Conservation (phyloP, 305 asterid species). For the Ajuga reptans region DNA sequence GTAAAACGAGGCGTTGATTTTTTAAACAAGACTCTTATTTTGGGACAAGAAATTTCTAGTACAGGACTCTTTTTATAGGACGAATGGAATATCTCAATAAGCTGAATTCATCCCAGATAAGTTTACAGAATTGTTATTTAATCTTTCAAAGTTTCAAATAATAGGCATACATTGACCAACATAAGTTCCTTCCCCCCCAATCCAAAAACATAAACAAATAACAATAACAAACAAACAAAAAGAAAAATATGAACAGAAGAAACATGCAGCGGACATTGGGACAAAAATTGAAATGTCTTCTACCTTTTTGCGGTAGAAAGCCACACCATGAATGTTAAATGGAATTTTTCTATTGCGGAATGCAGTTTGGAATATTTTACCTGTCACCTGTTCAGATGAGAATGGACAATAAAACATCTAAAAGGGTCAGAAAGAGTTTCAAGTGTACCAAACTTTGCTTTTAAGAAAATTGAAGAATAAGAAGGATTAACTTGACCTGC, state of each 20-base stretch:
- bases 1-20: no score
- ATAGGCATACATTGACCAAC: not conserved
- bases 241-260: not conserved
- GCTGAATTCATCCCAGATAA: not conserved
- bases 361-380: slow-evolving; percentile 81
- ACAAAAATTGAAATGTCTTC: slow-evolving; percentile 8
- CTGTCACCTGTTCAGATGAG: slow-evolving; percentile 59
- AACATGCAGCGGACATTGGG: not conserved
- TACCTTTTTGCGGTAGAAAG: slow-evolving; percentile 97
- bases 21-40: no score
- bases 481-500: slow-evolving; percentile 62
- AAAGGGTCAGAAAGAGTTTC: not conserved
- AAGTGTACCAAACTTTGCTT: slow-evolving; percentile 15
- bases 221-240: not conserved
- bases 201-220: not conserved
- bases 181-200: not conserved
- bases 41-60: no score
- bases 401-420: slow-evolving; percentile 7
- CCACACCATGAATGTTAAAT: slow-evolving; percentile 90
- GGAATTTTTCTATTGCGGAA: slow-evolving; percentile 86
- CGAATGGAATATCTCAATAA: no score
- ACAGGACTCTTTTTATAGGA: no score
- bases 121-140: not conserved
- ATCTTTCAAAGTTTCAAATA: not conserved
- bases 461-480: slow-evolving; percentile 8